Evolutionary conservation across 2,329 filamentous ascomycete species (phyloP).

Genomic region (Peltaster fructicola): DNA sequence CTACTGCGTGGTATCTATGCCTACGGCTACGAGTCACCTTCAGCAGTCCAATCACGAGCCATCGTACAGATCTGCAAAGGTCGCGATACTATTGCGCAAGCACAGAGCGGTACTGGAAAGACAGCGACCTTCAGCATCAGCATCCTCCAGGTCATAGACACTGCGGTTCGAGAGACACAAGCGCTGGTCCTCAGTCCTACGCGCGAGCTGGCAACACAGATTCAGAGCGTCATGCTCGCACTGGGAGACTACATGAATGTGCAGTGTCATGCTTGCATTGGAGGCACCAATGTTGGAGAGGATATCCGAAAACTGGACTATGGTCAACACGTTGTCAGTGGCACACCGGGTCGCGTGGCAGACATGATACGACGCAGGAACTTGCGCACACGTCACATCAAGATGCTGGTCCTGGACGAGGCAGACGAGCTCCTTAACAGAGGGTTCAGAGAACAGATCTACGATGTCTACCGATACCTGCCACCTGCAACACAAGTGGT

Average conservation of each 20-base stretch:
- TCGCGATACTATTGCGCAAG: constrained; percentile 94
- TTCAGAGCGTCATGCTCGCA: constrained; percentile 97
- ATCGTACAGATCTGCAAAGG: constrained; percentile 99
- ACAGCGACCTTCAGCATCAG: constrained; percentile 99
- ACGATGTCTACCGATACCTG: constrained; percentile 98
- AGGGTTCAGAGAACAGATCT: constrained; percentile 99
- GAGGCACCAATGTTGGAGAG: constrained; percentile 92
- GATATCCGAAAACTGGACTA: constrained; percentile 97
- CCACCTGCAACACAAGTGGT: constrained; percentile 97
- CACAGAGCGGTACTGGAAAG: constrained; percentile 98
- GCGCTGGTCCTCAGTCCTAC: constrained; percentile 95
- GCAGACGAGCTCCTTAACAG: constrained; percentile 91
- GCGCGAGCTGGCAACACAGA: constrained; percentile 96
- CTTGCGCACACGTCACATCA: constrained; percentile 93
- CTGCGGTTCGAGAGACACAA: constrained; percentile 88
- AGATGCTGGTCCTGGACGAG: constrained; percentile 99
- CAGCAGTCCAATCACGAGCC: constrained; percentile 89
- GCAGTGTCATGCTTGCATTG: constrained; percentile 98
- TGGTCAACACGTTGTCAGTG: constrained; percentile 91
- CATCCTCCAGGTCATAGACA: constrained; percentile 96
- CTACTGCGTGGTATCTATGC: constrained; percentile 94
- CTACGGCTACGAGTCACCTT: constrained; percentile 96
- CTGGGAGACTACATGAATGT: constrained; percentile 99
- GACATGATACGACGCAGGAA: constrained; percentile 99
- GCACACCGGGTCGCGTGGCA: constrained; percentile 93